phyloP scores from a whole-genome alignment of 2,329 filamentous ascomycete species.

The Amauroascus verrucosus region DNA sequence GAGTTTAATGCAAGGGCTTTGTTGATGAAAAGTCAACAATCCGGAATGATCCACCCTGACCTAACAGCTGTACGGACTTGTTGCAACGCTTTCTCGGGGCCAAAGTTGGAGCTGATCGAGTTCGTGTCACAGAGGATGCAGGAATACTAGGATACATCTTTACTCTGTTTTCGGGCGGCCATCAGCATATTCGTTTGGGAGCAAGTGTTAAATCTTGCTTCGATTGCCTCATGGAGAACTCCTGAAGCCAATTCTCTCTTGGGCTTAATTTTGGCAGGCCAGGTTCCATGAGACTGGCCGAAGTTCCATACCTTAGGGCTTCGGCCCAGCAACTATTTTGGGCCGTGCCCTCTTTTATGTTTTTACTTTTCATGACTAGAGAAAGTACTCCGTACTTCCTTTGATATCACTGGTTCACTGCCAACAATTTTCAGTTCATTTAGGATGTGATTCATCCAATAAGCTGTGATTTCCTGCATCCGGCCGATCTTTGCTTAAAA shows the following conservation, averaged over 20 bases:
- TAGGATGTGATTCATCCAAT: conserved; percentile 27
- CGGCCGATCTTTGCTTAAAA: conserved; percentile 17
- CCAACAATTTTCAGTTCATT: conserved; percentile 13
- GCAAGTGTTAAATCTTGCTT: background rate
- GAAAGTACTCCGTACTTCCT: conserved; percentile 13
- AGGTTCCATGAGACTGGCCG: background rate
- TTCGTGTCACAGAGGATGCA: conserved; percentile 7
- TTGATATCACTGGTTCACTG: conserved; percentile 17
- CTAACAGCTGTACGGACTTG: background rate
- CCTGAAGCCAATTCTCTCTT: background rate
- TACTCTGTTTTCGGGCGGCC: background rate
- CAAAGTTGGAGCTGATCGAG: conserved; percentile 3
- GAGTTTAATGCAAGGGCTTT: conserved; percentile 10
- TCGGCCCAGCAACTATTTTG: conserved; percentile 5
- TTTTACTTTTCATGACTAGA: conserved; percentile 7
- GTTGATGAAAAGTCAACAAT: conserved; percentile 5
- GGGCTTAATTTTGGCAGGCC: background rate
- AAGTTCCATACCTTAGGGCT: background rate
- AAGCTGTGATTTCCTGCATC: conserved; percentile 20
- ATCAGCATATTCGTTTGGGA: background rate
- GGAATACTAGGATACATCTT: background rate
- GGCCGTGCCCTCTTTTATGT: conserved; percentile 3
- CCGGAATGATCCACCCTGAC: conserved; percentile 3
- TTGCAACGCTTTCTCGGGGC: background rate
- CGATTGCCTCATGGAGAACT: background rate